Conservation (phyloP, 2,329 filamentous ascomycete species). For the Colletotrichum sp. region DNA sequence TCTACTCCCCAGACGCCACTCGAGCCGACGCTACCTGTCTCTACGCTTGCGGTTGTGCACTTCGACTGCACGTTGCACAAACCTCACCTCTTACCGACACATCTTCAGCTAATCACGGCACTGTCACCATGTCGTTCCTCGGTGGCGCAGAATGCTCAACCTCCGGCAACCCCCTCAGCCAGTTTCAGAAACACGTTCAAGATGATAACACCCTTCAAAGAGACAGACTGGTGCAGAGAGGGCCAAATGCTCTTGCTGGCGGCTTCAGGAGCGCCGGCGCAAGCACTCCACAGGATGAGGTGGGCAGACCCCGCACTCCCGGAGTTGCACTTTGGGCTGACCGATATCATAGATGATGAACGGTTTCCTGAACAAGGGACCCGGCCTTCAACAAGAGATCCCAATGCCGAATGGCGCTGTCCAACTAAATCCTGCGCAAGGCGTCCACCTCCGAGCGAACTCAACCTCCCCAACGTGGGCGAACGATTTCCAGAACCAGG, state of each 20-base stretch:
- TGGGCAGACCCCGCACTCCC: conserved; percentile 30
- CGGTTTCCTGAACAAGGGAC: conserved; percentile 84
- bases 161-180: conserved; percentile 91
- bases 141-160: conserved; percentile 97
- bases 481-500: conserved; percentile 61
- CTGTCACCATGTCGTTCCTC: conserved; percentile 83
- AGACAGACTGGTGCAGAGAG: conserved; percentile 82
- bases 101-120: neutral
- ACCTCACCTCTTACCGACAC: neutral
- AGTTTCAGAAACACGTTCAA: conserved; percentile 96
- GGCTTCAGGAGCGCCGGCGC: conserved; percentile 77
- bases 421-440: conserved; percentile 54
- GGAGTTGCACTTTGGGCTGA: neutral
- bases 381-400: conserved; percentile 60
- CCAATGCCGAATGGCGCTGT: conserved; percentile 54
- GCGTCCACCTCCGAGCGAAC: conserved; percentile 56
- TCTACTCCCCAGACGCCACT: neutral
- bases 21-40: neutral
- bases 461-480: conserved; percentile 61
- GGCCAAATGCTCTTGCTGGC: conserved; percentile 73
- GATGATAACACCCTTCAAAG: conserved; percentile 95
- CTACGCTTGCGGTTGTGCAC: neutral
- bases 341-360: conserved; percentile 77
- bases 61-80: neutral
- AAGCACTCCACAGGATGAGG: conserved; percentile 77